phyloP scores from a whole-genome alignment of 116 monocot species.

The Cymodocea nodosa region DNA sequence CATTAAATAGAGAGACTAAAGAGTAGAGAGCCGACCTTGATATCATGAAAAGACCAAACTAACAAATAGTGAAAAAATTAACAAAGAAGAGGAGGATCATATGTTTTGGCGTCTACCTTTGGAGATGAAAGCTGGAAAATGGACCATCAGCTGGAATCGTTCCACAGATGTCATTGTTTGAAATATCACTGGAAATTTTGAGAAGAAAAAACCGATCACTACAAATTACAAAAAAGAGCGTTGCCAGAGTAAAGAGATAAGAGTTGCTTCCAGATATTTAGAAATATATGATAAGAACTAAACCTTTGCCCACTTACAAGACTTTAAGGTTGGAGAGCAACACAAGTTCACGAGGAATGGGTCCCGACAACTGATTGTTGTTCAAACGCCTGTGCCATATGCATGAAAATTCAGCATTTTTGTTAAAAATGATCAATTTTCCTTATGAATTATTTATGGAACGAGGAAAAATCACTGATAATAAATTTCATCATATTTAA shows the following conservation, averaged over 20 bases:
- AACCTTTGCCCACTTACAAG: constrained; percentile 46
- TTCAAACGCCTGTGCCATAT: constrained; percentile 58
- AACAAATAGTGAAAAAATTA: background rate
- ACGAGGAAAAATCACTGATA: too few relatives aligned
- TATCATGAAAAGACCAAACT: too few relatives aligned
- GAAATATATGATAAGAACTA: background rate
- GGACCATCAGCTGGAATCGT: constrained; percentile 91
- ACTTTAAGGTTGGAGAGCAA: constrained; percentile 72
- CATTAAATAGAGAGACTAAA: too few relatives aligned
- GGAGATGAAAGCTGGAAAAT: constrained; percentile 56
- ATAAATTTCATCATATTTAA: too few relatives aligned
- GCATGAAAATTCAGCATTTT: background rate
- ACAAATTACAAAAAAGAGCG: background rate
- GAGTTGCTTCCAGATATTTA: too few relatives aligned
- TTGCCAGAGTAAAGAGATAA: background rate
- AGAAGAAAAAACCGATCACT: background rate
- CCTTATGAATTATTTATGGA: too few relatives aligned
- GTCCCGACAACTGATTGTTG: constrained; percentile 71
- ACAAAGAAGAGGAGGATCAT: background rate
- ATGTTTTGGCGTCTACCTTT: constrained; percentile 37
- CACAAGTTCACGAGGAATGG: constrained; percentile 80
- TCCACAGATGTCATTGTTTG: constrained; percentile 95
- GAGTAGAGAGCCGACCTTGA: too few relatives aligned
- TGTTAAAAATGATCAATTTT: too few relatives aligned
- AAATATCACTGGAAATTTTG: constrained; percentile 59